Evolutionary conservation across 441 rosid genomes (phyloP).

Genomic region (Croton setiger): DNA sequence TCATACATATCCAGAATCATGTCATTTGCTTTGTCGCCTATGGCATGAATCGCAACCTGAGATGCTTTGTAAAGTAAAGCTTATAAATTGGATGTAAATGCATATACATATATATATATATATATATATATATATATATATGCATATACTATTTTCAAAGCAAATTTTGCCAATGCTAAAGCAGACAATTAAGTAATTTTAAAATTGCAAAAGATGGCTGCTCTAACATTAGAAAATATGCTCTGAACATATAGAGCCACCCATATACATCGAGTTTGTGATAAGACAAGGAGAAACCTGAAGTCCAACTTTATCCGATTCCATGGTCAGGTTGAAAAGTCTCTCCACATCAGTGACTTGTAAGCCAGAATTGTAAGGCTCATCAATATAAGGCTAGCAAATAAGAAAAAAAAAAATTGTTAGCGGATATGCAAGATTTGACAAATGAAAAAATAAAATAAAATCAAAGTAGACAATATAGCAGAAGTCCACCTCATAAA

Average conservation of each 20-base stretch:
- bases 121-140: not conserved
- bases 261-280: too few relatives aligned
- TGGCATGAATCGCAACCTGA: slow-evolving; percentile 91
- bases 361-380: slow-evolving; percentile 70
- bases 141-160: too few relatives aligned
- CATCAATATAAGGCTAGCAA: slow-evolving; percentile 59
- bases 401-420: slow-evolving; percentile 15
- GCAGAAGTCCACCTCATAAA: slow-evolving; percentile 50
- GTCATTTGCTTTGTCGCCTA: slow-evolving; percentile 91
- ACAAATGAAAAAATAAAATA: too few relatives aligned
- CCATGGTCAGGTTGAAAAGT: slow-evolving; percentile 65
- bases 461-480: too few relatives aligned
- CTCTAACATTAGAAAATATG: too few relatives aligned
- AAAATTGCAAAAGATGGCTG: too few relatives aligned
- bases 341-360: slow-evolving; percentile 49
- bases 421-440: not conserved
- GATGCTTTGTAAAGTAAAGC: slow-evolving; percentile 19
- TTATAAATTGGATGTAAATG: not conserved
- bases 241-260: too few relatives aligned
- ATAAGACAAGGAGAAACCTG: slow-evolving; percentile 48
- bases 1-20: slow-evolving; percentile 62
- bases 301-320: slow-evolving; percentile 70
- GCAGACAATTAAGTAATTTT: too few relatives aligned
- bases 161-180: too few relatives aligned
- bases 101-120: not conserved